Base-by-base conservation (phyloP, 2,329 filamentous ascomycete species). In the Penicillium sp. region DNA sequence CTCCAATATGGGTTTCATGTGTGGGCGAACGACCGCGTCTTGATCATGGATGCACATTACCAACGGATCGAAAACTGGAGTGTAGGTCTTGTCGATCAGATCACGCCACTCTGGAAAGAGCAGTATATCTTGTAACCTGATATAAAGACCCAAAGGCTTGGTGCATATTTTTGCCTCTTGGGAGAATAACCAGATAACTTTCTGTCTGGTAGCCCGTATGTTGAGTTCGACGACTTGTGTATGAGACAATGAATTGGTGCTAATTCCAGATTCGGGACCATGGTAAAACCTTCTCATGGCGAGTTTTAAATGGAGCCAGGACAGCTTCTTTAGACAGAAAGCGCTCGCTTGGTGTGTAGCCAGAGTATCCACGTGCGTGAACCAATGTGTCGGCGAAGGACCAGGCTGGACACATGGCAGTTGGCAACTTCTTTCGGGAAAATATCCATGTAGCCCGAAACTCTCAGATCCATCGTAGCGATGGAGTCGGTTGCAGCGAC, bases 151-250 rank as follows among this genome's bases (percentile, higher is more conserved):
- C 22, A 49, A 49, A 10, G 44, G 55, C 14, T 49, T 9, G 7
- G 49, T 27, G 29, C 40, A 55, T 46, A 56, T 43, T 32, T 48
- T 24, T 29, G 57, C 52, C 14, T 60, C 47, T 3, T 5, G 27
- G 13, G 52, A 58, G 39, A 55, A 60, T 21, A 58, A 43, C 29
- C 6, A 53, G 11, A 34, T 42, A 2, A 36, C 24, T 6, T 5
- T 44, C 18, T 18, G 18, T 21, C 11, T 48, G 16, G 43, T 31
- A 14, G 13, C 3, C n/a, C 14, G n/a, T 8, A 27, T n/a, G 16
- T 6, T 9, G 2, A 4, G 5, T 34, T 13, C 32, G 4, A 11
- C 5, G n/a, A 58, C 81, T 59, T 83, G 81, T 42, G 52, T 56
- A 46, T 48, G 40, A 7, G 21, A 52, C 16, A 47, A 43, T 52